Conservation (phyloP, 306 rosid species). For the Vigna unguiculata region DNA sequence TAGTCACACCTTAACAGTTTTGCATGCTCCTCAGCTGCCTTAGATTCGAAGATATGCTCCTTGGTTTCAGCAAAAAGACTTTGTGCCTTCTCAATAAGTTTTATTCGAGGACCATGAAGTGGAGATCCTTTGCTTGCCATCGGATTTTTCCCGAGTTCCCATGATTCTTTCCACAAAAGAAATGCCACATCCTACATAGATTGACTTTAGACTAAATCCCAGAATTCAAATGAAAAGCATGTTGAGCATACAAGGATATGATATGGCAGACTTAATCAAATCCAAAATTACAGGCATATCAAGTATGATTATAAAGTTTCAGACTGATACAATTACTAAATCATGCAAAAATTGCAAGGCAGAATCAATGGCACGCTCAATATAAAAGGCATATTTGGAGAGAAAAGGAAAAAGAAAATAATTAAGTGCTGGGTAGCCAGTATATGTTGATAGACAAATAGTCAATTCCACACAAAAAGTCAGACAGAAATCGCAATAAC, state of each 20-base stretch:
- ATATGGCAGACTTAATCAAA: slow-evolving; percentile 26
- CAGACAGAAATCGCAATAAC: slow-evolving; percentile 3
- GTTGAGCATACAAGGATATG: slow-evolving; percentile 29
- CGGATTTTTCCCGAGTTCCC: slow-evolving; percentile 88
- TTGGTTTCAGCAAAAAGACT: slow-evolving; percentile 84
- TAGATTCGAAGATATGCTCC: slow-evolving; percentile 87
- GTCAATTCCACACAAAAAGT: slow-evolving; percentile 14
- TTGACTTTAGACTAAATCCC: slow-evolving; percentile 37
- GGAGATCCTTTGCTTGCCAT: slow-evolving; percentile 98
- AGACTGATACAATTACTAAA: slow-evolving; percentile 5
- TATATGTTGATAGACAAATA: slow-evolving; percentile 26
- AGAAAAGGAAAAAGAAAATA: not conserved
- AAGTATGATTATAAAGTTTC: slow-evolving; percentile 31
- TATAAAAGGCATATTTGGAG: not conserved
- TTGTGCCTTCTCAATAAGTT: slow-evolving; percentile 81
- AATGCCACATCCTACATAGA: slow-evolving; percentile 87
- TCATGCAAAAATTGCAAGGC: slow-evolving; percentile 27
- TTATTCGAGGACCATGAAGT: slow-evolving; percentile 94
- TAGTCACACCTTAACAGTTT: slow-evolving; percentile 75
- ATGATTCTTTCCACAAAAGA: slow-evolving; percentile 97
- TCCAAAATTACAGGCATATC: slow-evolving; percentile 21
- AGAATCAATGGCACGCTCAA: slow-evolving; percentile 12
- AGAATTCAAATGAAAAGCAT: slow-evolving; percentile 33
- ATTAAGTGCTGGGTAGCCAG: not conserved
- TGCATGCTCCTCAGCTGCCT: slow-evolving; percentile 99